Base-by-base conservation (phyloP, 1,139 yeast species). In the Pichia sp. region DNA sequence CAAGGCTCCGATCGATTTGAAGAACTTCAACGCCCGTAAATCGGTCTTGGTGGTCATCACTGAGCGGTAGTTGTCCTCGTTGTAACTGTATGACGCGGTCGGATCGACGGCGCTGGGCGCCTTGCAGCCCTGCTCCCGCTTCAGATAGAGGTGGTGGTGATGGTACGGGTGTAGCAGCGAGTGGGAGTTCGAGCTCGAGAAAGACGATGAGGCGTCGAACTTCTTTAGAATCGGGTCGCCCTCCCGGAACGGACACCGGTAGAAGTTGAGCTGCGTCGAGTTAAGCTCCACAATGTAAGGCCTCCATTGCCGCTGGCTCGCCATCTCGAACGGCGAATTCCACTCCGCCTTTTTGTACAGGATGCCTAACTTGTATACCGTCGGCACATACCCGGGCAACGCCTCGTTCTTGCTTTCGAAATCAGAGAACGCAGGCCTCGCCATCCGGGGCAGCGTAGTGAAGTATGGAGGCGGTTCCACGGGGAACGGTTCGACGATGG, bases 201-300 rank as follows among this genome's bases (percentile, higher is more conserved):
- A 56, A 2, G 58, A 55, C 17, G 59, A 53, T 12, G 55, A 51
- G 20, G 51, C 55, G 9, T 47, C 48, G 7, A 59, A 48, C 42
- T 53, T 55, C 12, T 49, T 49, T 29, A 55, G 12, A 9, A 52
- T 46, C 8, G 51, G 52, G 30, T 57, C 57, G 43, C 50, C 46
- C 14, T 41, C 24, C 24, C 49, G 47, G 8, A 51, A 47, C 7
- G 59, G 57, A 49, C 55, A 65, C 29, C 68, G 60, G 65, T 86
- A 86, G 52, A 87, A 74, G 67, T 86, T 87, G 41, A 87, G 67
- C 69, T 87, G 93, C 1, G 93, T 87, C 2, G 89, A 83, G 69
- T 87, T 87, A 40, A 87, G 70, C 64, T 87, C 93, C 71, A 85
- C 72, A 7, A 87, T 73, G 36, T 76, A 74, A 51, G 77, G 74